Percentiles rank a stretch among this genome's conserved stretches.
Evolutionary conservation across 176 grass and related monocot species (phyloP).

Genomic region (Elymus sibiricus): DNA sequence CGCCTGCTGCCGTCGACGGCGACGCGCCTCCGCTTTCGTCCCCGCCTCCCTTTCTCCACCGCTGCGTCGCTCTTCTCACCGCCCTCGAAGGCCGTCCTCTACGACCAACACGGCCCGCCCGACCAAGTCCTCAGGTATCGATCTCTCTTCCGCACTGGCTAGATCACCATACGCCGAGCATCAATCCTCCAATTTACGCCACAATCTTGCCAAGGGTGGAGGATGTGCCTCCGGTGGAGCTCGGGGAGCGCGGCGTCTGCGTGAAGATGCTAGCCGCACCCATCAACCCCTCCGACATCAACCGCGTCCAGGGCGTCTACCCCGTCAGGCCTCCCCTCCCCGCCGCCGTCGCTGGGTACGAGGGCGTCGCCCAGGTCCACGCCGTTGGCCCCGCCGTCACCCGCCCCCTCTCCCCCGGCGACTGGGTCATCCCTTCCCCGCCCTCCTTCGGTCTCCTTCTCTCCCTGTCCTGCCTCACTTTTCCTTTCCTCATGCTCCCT

Average conservation of each 20-base stretch:
- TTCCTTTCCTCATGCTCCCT: background rate
- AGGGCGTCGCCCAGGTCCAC: constrained; percentile 84
- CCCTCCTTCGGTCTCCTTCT: constrained; percentile 61
- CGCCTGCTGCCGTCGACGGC: constrained; percentile 20
- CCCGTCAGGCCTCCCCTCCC: constrained; percentile 69
- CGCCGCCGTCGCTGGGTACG: constrained; percentile 77
- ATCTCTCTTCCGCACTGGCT: background rate
- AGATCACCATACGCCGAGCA: background rate
- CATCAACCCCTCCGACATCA: constrained; percentile 97
- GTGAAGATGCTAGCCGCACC: constrained; percentile 87
- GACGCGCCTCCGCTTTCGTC: background rate
- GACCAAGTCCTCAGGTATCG: constrained; percentile 56
- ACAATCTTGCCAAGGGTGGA: constrained; percentile 17
- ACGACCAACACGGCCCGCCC: constrained; percentile 68
- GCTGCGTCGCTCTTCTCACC: constrained; percentile 2
- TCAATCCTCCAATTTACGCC: background rate
- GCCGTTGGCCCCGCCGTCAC: constrained; percentile 55
- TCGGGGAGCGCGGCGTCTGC: constrained; percentile 68
- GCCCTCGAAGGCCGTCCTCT: constrained; percentile 60
- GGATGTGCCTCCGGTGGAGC: constrained; percentile 43
- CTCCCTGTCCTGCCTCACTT: background rate
- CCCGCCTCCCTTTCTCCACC: constrained; percentile 29
- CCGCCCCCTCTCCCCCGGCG: constrained; percentile 50
- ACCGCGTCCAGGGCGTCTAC: constrained; percentile 91
- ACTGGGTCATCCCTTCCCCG: constrained; percentile 88